A percentile compares a stretch with the other conserved stretches of the same genome.
Conservation (phyloP, 768 basidiomycete genomes). For the Cystoderma amianthinum region DNA sequence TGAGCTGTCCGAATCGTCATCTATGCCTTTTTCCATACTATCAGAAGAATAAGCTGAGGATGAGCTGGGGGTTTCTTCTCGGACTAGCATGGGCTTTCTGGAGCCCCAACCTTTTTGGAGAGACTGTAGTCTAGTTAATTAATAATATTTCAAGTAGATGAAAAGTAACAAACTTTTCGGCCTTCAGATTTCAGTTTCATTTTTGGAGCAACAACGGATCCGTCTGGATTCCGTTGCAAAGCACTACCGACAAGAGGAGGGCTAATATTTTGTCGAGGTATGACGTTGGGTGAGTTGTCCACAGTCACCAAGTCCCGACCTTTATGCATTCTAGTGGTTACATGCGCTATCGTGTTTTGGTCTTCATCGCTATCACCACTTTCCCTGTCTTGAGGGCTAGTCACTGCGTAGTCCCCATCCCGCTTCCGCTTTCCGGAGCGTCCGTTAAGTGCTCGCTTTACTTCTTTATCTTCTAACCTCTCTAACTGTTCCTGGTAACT, state of each 20-base stretch:
- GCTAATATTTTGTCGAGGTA: conserved; percentile 12
- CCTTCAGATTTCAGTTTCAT: conserved; percentile 35
- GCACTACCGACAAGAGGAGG: conserved; percentile 49
- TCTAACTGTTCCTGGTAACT: conserved; percentile 59
- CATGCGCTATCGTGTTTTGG: conserved; percentile 1
- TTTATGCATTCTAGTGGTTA: conserved; percentile 4
- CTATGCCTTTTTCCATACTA: conserved; percentile 40
- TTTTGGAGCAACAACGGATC: conserved; percentile 45
- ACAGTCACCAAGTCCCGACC: conserved; percentile 11
- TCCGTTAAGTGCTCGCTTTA: conserved; percentile 46
- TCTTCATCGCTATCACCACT: conserved; percentile 21
- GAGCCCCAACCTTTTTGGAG: too few relatives aligned
- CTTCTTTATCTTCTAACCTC: conserved; percentile 50
- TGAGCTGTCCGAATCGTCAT: conserved; percentile 10
- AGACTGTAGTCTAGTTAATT: too few relatives aligned
- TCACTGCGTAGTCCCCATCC: conserved; percentile 29
- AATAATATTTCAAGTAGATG: too few relatives aligned
- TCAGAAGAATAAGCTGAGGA: conserved; percentile 67
- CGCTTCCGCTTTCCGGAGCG: conserved; percentile 43
- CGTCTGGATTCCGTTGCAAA: conserved; percentile 59
- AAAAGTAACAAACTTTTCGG: conserved; percentile 32
- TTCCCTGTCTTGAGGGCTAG: conserved; percentile 18
- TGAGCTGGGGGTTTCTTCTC: too few relatives aligned
- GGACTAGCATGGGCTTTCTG: too few relatives aligned
- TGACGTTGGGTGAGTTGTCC: conserved; percentile 3